Evolutionary conservation across 441 rosid species (phyloP).

Genomic region (Sinapis alba): DNA sequence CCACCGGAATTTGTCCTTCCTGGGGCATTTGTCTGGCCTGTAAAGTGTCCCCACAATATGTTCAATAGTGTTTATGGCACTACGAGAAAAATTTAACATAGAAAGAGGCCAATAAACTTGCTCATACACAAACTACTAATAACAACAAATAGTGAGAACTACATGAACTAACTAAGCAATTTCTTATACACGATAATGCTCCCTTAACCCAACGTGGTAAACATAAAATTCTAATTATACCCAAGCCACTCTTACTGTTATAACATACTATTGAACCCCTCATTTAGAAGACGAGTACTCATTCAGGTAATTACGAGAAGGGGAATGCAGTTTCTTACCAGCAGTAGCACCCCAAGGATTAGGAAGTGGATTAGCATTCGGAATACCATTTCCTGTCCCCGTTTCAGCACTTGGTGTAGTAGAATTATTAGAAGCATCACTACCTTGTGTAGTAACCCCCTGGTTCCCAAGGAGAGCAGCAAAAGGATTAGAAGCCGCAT

Average conservation of each 20-base stretch:
- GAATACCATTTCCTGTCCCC: constrained; percentile 46
- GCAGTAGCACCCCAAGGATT: constrained; percentile 65
- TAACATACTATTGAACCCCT: neutral
- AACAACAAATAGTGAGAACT: neutral
- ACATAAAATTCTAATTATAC: constrained; percentile 3
- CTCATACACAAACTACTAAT: neutral
- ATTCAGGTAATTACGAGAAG: neutral
- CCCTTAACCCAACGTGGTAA: neutral
- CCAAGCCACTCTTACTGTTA: neutral
- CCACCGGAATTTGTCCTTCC: constrained; percentile 47
- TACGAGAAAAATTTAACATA: neutral
- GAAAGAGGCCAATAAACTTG: constrained; percentile 15
- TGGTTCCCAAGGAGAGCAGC: constrained; percentile 66
- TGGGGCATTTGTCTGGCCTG: constrained; percentile 52
- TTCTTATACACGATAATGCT: neutral
- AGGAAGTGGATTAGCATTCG: constrained; percentile 72
- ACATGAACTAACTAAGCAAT: constrained; percentile 5
- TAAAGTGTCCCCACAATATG: constrained; percentile 21
- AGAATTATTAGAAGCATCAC: constrained; percentile 46
- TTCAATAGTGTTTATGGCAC: neutral
- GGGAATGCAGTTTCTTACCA: constrained; percentile 43
- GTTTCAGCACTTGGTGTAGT: constrained; percentile 49
- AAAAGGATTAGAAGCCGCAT: constrained; percentile 55
- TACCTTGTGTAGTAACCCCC: constrained; percentile 51
- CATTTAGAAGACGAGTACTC: constrained; percentile 6